Conservation (phyloP, 2,329 filamentous ascomycete species). For the Grosmannia huntii region DNA sequence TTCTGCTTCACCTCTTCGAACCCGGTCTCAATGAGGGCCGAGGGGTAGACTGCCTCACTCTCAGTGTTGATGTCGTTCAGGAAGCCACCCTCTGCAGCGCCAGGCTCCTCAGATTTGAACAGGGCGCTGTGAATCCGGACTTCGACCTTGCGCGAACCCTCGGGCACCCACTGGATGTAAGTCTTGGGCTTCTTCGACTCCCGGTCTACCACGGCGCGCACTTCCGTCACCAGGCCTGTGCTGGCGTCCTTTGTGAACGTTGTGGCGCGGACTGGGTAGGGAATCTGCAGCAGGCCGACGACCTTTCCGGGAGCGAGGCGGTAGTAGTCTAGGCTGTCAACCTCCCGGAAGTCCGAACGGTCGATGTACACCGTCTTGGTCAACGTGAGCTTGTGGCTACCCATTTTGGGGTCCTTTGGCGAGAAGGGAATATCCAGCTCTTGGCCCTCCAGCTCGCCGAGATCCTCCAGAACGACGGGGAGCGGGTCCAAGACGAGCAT, state of each 20-base stretch:
- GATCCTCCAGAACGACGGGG: constrained; percentile 68
- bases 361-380: constrained; percentile 80
- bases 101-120: constrained; percentile 79
- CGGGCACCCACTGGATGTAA: constrained; percentile 82
- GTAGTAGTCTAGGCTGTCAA: constrained; percentile 62
- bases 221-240: constrained; percentile 39
- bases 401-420: constrained; percentile 61
- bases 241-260: constrained; percentile 52
- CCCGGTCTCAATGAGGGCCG: constrained; percentile 72
- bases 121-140: constrained; percentile 69
- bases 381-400: constrained; percentile 47
- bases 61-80: constrained; percentile 73
- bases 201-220: constrained; percentile 56
- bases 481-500: constrained; percentile 85
- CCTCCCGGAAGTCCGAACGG: constrained; percentile 62
- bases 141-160: constrained; percentile 55
- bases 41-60: constrained; percentile 64
- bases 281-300: constrained; percentile 60
- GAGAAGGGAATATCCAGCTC: constrained; percentile 66
- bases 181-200: constrained; percentile 64
- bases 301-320: constrained; percentile 59
- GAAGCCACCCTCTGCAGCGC: constrained; percentile 65
- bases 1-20: constrained; percentile 62
- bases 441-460: constrained; percentile 48
- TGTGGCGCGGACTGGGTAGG: constrained; percentile 55